Base-by-base conservation (phyloP, 805 yeast species). In the Metschnikowia lachancei region DNA sequence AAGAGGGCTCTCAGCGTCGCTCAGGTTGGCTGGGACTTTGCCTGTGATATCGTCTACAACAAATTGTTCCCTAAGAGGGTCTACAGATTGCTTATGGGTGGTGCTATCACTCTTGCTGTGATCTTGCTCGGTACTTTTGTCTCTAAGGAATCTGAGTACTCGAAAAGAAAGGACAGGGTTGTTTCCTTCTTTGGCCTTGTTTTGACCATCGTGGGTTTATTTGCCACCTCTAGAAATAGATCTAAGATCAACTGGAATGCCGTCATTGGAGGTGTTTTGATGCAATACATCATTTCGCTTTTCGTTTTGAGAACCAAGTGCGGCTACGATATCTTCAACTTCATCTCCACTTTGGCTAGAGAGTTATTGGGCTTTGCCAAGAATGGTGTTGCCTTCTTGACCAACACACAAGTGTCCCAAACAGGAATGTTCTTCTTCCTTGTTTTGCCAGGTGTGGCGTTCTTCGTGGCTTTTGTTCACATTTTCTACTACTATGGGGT, bases 401-500 rank as follows among this genome's bases (percentile, higher is more conserved):
- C 83, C 31, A 62, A 63, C 49, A 46, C 57, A 1, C 69, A 65
- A 3, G 69, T 74, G 24, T 59, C 82, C 17, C 51, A 64, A 17
- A 49, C 63, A 16, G 67, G 75, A 7, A 72, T 68, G 70, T 81
- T 81, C 62, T 72, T 80, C 63, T 75, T 81, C 59, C 63, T 81
- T 4, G 83, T 81, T 24, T 66, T 81, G 48, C 84, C 85, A n/a
- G 76, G 83, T 3, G 81, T 81, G 43, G 67, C 79, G 14, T 81
- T 81, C 72, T 81, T 81, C 66, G 81, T 81, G 42, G 82, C 85
- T 13, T 74, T 80, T 49, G 75, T 81, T 37, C 84, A 80, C 56
- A 74, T 81, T 42, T 76, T 78, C 73, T 78, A 74, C 64, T 79
- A 81, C 64, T 76, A 69, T 61, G 85, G 85, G 11, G 65, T 75